Evolutionary conservation across 495 filamentous ascomycete genomes (phyloP), one percentile per base, ranked within the genome.

Genomic region (Aspergillus kassunensis): DNA sequence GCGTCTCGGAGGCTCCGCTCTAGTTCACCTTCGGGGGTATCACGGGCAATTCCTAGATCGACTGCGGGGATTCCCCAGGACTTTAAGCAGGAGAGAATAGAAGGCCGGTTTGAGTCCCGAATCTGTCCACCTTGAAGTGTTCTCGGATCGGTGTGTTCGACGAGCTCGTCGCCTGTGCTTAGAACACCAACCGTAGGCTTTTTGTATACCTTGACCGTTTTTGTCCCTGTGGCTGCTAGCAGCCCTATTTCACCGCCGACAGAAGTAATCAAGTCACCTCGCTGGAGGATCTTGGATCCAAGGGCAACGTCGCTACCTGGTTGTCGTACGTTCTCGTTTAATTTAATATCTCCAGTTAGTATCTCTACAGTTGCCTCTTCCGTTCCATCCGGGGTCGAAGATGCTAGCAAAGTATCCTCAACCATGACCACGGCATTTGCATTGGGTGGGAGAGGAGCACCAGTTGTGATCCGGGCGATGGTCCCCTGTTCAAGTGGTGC

Each of bases 351-450:
- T 18, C 82, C 80, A 0, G 89, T 87, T 0, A 93, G 68, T 23
- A 98, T 91, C 62, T 95, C 88, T 9, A 98, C 79, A 20, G 87
- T 85, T 15, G 83, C 83, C 68, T 98, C 93, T 68, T 98, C 93
- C 50, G 79, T 75, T 3, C 84, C 87, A 55, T 91, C 90, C 0
- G 88, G 83, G 1, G 89, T 95, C 60, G 77, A 78, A 3, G 77
- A 80, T 33, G 75, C 81, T 10, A 97, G 68, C 1, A 81, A 70
- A 0, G 93, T 97, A 60, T 97, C 93, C 71, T 98, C 93, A 2
- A 97, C 93, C 95, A 97, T 98, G 18, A 96, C 87, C 13, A 97
- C 92, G 3, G 91, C 84, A 33, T 87, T 96, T 11, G 93, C 90
- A 4, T 91, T 90, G 0, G 84, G 81, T 4, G 95, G 93, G 2